Base-by-base conservation (phyloP, 768 basidiomycete species). In the Scleroderma citrinum region DNA sequence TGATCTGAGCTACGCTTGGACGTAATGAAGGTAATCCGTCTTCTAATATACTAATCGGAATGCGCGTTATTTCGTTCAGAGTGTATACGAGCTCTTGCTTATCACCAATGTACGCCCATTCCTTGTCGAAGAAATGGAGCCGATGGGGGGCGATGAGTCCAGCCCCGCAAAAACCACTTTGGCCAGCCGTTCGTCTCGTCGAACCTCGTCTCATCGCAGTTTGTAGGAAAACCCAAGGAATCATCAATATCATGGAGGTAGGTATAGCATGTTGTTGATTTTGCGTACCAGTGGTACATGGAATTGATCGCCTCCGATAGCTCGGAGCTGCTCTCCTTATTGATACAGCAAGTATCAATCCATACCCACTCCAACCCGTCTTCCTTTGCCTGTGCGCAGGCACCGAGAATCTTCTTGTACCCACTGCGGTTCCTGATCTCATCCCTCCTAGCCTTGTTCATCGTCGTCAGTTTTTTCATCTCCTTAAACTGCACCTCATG, bases 271-370 rank as follows among this genome's bases (percentile, higher is more conserved):
- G 54, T 44, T 24, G 47, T 24, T 6, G 57, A 44, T 12, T 51
- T 46, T 6, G 49, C 23, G 46, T 58, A 59, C 58, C 58, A 59
- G 17, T n/a, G n/a, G 30, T 52, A 52, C 58, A 59, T 59, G 13
- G 58, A 58, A 32, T 50, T 49, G 19, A 59, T 55, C 26, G 58
- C 55, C 31, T 59, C 58, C 2, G 46, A 49, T 21, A 58, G 42
- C 29, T 59, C 59, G 3, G 59, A 41, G 37, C 59, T 59, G 42
- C 59, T 59, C 40, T 26, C 34, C 12, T 55, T 59, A 38, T 59
- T 50, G 23, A 59, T n/a, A n/a, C n/a, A n/a, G 21, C 50, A 55
- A 14, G 57, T 58, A 24, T 58, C 56, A 14, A 53, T 39, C 58
- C 56, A 58, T 32, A 51, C 48, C 13, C 43, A 52, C 7, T 48